These are phyloP conservation scores for Xylariaceae sp. DNA, from an alignment of 2,329 filamentous ascomycete genomes.

Conservation along the genomic window DNA sequence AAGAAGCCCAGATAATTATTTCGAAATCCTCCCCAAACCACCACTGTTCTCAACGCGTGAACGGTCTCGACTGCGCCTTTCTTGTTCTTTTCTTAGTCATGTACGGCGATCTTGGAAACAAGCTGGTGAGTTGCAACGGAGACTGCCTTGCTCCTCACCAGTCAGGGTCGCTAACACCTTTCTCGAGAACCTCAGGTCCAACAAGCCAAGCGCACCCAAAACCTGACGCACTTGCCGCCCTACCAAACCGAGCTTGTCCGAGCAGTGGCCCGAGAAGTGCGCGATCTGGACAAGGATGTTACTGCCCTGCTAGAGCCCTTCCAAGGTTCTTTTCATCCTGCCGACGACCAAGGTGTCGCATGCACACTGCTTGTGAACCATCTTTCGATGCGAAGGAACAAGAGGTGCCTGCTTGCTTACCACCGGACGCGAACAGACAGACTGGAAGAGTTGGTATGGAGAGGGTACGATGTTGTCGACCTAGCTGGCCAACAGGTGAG, in stretches of 20 bases:
- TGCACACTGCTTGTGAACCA: slow-evolving; percentile 91
- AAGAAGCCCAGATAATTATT: no score
- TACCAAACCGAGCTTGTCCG: slow-evolving; percentile 92
- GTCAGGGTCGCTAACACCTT: slow-evolving; percentile 10
- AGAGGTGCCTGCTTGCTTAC: slow-evolving; percentile 90
- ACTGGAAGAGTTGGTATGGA: slow-evolving; percentile 91
- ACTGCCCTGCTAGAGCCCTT: slow-evolving; percentile 74
- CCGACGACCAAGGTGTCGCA: slow-evolving; percentile 74
- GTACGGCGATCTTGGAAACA: slow-evolving; percentile 85
- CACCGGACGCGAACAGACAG: slow-evolving; percentile 87
- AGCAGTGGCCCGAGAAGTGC: slow-evolving; percentile 81
- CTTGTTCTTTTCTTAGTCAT: slow-evolving; percentile 40
- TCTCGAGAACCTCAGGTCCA: slow-evolving; percentile 60
- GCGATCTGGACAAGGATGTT: slow-evolving; percentile 86
- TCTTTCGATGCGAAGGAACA: slow-evolving; percentile 90
- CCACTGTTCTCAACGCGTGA: no score
- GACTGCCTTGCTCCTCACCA: slow-evolving; percentile 1
- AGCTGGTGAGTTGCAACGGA: slow-evolving; percentile 55
- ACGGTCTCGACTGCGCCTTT: no score
- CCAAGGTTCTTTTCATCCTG: slow-evolving; percentile 78
- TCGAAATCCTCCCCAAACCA: no score
- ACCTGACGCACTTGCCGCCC: slow-evolving; percentile 76
- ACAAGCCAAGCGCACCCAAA: slow-evolving; percentile 91
- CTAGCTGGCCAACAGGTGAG: slow-evolving; percentile 52
- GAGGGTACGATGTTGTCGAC: slow-evolving; percentile 76